Base-by-base conservation (phyloP, 2,329 filamentous ascomycete species). In the Pyrenochaeta sp. region DNA sequence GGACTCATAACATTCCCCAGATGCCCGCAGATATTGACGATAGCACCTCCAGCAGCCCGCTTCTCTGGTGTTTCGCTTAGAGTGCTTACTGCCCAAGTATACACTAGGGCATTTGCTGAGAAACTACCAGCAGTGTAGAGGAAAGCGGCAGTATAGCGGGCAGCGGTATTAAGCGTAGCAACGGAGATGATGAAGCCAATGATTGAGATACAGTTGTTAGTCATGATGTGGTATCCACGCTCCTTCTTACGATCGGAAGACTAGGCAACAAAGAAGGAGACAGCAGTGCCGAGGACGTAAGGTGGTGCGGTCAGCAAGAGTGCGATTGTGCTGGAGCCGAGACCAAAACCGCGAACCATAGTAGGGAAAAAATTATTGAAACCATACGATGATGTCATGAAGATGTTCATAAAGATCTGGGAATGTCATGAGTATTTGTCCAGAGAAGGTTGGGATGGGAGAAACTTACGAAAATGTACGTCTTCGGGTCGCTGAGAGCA, bases 1-100 rank as follows among this genome's bases (percentile, higher is more conserved):
- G 77, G 77, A 1, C 67, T 73, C 52, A 71, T 75, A n/a, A 79
- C 69, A 7, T 75, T 78, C 0, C 75, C 76, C 1, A 79, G 41
- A 41, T 78, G 75, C 0, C 67, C 68, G 15, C 76, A 56, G 6
- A 78, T 63, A 40, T 77, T 78, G 17, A 77, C 67, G 0, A 79
- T 69, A 1, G 75, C 70, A 5, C 66, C 68, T 4, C 72, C 74
- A 12, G 54, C 55, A 1, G 77, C 76, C 9, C 71, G 68, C 65
- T 79, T 78, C 60, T 78, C 75, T 0, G 76, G 74, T 0, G 76
- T 77, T 29, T 72, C 65, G 18, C 67, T 68, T 7, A 77, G 62
- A 0, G 69, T 68, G 3, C 65, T 65, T 0, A 71, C 67, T 0
- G 71, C 72, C 77, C 76, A 78, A 2, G 66, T 71, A 11, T 71